phyloP scores from a whole-genome alignment of 1,284 basidiomycete species.

The Wolfiporia cocos region DNA sequence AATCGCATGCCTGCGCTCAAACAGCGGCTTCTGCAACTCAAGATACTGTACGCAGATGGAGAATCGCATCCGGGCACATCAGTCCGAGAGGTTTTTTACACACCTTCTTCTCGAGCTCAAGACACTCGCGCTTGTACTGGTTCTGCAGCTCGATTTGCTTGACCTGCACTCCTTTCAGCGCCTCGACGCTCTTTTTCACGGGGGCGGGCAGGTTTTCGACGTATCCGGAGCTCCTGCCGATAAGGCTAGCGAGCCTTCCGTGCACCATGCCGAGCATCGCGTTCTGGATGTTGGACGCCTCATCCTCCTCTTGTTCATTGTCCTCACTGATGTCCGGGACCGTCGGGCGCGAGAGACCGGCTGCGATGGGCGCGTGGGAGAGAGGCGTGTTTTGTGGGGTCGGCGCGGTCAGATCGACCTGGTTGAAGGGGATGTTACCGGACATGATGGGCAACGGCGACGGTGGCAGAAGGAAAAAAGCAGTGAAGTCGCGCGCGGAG shows the following conservation, averaged over 20 bases:
- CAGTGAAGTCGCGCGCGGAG: background rate
- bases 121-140: conserved; percentile 94
- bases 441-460: conserved; percentile 32
- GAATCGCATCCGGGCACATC: conserved; percentile 10
- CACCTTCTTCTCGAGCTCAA: conserved; percentile 96
- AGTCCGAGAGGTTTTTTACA: conserved; percentile 16
- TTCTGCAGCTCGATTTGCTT: conserved; percentile 92
- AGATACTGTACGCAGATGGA: conserved; percentile 58
- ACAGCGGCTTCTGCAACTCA: conserved; percentile 79
- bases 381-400: conserved; percentile 83
- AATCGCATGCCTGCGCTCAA: conserved; percentile 83
- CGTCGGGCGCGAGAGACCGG: conserved; percentile 60
- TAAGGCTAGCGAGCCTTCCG: conserved; percentile 57
- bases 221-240: conserved; percentile 82
- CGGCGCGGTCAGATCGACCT: conserved; percentile 52
- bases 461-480: conserved; percentile 7
- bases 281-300: conserved; percentile 30
- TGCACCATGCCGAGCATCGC: conserved; percentile 61
- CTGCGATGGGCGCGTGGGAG: conserved; percentile 60
- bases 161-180: conserved; percentile 90
- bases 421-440: conserved; percentile 39
- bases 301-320: conserved; percentile 48
- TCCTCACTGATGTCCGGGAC: conserved; percentile 68
- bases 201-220: conserved; percentile 81
- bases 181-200: conserved; percentile 85